Percentiles rank a stretch among this genome's conserved stretches.
These are phyloP conservation scores for Colletotrichum coccodes DNA, from an alignment of 2,329 filamentous ascomycete species.

Conservation along the genomic window DNA sequence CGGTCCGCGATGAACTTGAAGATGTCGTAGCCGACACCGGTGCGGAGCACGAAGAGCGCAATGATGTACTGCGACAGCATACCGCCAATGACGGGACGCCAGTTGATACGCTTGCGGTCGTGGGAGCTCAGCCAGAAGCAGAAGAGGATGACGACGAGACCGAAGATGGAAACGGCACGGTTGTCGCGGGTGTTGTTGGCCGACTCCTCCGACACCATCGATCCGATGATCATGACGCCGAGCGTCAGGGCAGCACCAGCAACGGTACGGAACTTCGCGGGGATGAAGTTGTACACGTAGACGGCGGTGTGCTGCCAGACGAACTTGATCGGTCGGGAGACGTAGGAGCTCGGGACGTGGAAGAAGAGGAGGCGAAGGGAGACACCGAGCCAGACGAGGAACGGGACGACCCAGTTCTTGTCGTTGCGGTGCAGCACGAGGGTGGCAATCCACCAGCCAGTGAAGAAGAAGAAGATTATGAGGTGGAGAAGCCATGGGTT, in stretches of 20 bases:
- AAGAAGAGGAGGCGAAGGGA: conserved; percentile 79
- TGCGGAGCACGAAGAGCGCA: conserved; percentile 87
- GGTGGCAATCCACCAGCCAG: conserved; percentile 80
- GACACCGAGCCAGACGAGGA: conserved; percentile 82
- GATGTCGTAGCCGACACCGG: conserved; percentile 84
- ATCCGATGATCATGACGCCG: conserved; percentile 79
- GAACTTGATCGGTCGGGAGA: conserved; percentile 73
- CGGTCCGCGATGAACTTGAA: conserved; percentile 88
- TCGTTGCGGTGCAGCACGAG: conserved; percentile 78
- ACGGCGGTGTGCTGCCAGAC: conserved; percentile 75
- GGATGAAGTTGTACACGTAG: conserved; percentile 69
- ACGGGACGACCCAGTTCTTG: conserved; percentile 85
- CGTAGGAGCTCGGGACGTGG: conserved; percentile 74
- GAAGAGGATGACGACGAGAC: conserved; percentile 76
- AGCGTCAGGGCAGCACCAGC: conserved; percentile 73
- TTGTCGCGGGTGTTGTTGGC: conserved; percentile 82
- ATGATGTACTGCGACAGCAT: conserved; percentile 91
- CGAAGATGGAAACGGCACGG: conserved; percentile 83
- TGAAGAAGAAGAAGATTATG: conserved; percentile 55
- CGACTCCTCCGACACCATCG: conserved; percentile 77
- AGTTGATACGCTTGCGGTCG: conserved; percentile 71
- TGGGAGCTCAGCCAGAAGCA: conserved; percentile 77
- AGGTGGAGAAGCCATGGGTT: conserved; percentile 58
- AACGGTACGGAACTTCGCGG: conserved; percentile 71
- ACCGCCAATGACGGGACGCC: conserved; percentile 87